Base-by-base conservation (phyloP, 768 basidiomycete genomes). In the Mrakia hoshinonis region DNA sequence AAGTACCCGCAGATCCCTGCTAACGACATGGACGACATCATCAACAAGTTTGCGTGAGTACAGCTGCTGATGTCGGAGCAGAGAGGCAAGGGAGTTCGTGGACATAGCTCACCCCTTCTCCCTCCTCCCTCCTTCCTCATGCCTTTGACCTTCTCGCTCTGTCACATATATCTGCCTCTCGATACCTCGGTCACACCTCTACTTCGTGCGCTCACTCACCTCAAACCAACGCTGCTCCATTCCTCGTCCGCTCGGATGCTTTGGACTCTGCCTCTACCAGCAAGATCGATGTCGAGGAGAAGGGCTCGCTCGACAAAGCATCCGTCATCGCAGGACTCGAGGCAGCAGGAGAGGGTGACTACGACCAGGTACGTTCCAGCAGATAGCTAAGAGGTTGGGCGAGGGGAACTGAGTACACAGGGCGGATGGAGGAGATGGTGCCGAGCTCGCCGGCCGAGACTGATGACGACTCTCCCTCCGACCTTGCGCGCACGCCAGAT, bases 11-110 rank as follows among this genome's bases (percentile, higher is more conserved):
- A 94, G 76, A 87, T 96, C 75, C 83, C 90, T 51, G 86, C 87
- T 77, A 92, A 95, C 83, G 92, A 94, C 82, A 92, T 97, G 87
- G 88, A 92, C 76, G 87, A 91, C 78, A 86, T 98, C 79, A 87
- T 96, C 80, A 92, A 89, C 79, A 86, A 88, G 72, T 99, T 99
- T 89, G 95, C 95, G 95, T 96, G 76, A 75, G 92, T 85, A 47
- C 4, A 18, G 64, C 3, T 55, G 38, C 26, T 46, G 48, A 52
- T 61, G 70, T 69, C 70, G 49, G 12, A 24, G 64, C 13, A 13
- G 15, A 2, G 26, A 52, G 51, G 51, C 6, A 29, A 52, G 26
- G 51, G 39, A 66, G n/a, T n/a, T n/a, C n/a, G n/a, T n/a, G n/a
- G n/a, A n/a, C n/a, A n/a, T n/a, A n/a, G n/a, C n/a, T n/a, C n/a